Percentiles rank a stretch among this genome's conserved stretches.
phyloP scores from a whole-genome alignment of 306 rosid genomes.

The Hippophae rhamnoides region DNA sequence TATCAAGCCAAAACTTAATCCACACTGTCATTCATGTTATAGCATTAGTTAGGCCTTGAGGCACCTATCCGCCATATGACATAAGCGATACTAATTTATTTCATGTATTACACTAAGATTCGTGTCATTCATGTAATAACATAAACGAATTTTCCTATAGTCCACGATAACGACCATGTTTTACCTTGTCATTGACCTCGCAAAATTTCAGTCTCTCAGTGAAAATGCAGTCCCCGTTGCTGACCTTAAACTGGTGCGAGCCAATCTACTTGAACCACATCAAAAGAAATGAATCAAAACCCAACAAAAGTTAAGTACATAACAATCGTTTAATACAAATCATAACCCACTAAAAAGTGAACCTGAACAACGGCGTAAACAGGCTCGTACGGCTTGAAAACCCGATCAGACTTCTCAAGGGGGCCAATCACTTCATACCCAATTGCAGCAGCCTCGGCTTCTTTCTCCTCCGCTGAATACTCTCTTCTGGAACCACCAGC shows the following conservation, averaged over 20 bases:
- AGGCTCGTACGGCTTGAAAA: slow-evolving; percentile 66
- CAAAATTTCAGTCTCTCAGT: slow-evolving; percentile 80
- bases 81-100: no score
- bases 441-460: slow-evolving; percentile 59
- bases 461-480: slow-evolving; percentile 61
- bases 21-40: no score
- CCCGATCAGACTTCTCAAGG: slow-evolving; percentile 35
- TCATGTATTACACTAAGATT: no score
- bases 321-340: background rate
- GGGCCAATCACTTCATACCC: slow-evolving; percentile 73
- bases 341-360: background rate
- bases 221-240: slow-evolving; percentile 79
- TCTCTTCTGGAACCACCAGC: slow-evolving; percentile 30
- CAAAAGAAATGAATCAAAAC: slow-evolving; percentile 4
- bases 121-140: no score
- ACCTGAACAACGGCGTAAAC: slow-evolving; percentile 89
- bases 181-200: slow-evolving; percentile 83
- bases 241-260: slow-evolving; percentile 85
- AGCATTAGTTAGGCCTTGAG: no score
- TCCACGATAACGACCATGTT: slow-evolving; percentile 3
- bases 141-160: no score
- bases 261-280: slow-evolving; percentile 45
- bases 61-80: no score
- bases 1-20: no score
- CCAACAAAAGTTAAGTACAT: background rate